Evolutionary conservation across 2,329 filamentous ascomycete genomes (phyloP).

Genomic region (Colletotrichum lupini): DNA sequence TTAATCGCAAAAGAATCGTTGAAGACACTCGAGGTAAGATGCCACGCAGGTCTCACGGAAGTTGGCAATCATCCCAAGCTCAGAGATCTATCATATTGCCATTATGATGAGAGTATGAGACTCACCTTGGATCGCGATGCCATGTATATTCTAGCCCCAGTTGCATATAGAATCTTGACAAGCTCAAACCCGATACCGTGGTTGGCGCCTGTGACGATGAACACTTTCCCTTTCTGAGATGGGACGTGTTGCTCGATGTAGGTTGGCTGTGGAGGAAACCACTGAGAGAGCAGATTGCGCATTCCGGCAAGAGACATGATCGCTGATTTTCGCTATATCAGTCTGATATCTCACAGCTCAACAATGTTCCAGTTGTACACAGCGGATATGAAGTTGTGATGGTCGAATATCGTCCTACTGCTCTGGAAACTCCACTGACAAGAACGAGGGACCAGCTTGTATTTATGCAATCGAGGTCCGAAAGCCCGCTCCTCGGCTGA

Average conservation of each 20-base stretch:
- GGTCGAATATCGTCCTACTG: no score
- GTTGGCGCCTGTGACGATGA: slow-evolving; percentile 60
- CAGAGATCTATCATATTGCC: background rate
- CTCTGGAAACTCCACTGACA: no score
- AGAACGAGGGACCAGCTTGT: no score
- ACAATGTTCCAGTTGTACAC: no score
- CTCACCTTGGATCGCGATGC: slow-evolving; percentile 53
- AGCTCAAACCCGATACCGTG: slow-evolving; percentile 61
- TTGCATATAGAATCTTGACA: slow-evolving; percentile 61
- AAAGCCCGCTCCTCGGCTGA: background rate
- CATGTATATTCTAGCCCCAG: slow-evolving; percentile 64
- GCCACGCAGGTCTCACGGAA: no score
- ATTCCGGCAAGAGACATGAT: background rate
- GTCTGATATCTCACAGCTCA: no score
- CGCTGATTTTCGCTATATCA: no score
- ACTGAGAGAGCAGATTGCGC: slow-evolving; percentile 14
- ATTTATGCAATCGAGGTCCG: no score
- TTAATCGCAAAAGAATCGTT: background rate
- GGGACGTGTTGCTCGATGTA: slow-evolving; percentile 42
- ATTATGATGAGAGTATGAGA: background rate
- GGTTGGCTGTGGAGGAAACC: slow-evolving; percentile 40
- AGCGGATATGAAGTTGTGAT: no score
- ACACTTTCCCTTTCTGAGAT: slow-evolving; percentile 44
- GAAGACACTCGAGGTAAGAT: background rate
- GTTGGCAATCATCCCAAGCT: slow-evolving; percentile 37